A percentile compares a stretch with the other conserved stretches of the same genome.
Conservation (phyloP, 495 filamentous ascomycete genomes). For the Rhypophila decipiens region DNA sequence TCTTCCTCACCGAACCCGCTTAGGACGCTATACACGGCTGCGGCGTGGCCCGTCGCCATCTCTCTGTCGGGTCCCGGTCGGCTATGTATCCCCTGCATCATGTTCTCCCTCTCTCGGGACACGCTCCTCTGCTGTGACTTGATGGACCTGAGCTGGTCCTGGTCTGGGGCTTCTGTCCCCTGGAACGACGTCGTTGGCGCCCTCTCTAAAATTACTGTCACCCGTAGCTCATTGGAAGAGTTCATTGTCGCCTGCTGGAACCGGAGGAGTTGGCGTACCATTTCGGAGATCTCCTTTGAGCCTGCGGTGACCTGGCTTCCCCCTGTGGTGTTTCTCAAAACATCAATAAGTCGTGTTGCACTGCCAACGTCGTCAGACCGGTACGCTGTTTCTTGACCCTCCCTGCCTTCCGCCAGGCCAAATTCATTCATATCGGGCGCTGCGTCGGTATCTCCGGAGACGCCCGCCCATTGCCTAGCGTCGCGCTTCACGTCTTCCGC, state of each 20-base stretch:
- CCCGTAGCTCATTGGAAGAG: neutral
- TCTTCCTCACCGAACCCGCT: conserved; percentile 1
- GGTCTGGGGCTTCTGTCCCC: neutral
- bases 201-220: neutral
- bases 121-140: conserved; percentile 2
- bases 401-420: neutral
- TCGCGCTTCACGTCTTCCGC: conserved; percentile 1
- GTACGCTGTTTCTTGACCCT: neutral
- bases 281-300: neutral
- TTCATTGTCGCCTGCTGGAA: neutral
- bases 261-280: neutral
- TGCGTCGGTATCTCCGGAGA: neutral
- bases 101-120: neutral
- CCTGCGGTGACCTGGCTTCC: neutral
- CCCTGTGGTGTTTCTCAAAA: conserved; percentile 1
- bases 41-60: neutral
- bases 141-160: conserved; percentile 1
- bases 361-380: conserved; percentile 1
- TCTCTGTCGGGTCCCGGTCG: neutral
- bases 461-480: neutral
- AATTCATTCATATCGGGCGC: neutral
- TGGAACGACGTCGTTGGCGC: neutral
- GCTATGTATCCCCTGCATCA: conserved; percentile 1
- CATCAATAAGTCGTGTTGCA: conserved; percentile 1
- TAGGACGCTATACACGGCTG: neutral